phyloP scores from a whole-genome alignment of 768 basidiomycete species.

The Tricholoma sp. region DNA sequence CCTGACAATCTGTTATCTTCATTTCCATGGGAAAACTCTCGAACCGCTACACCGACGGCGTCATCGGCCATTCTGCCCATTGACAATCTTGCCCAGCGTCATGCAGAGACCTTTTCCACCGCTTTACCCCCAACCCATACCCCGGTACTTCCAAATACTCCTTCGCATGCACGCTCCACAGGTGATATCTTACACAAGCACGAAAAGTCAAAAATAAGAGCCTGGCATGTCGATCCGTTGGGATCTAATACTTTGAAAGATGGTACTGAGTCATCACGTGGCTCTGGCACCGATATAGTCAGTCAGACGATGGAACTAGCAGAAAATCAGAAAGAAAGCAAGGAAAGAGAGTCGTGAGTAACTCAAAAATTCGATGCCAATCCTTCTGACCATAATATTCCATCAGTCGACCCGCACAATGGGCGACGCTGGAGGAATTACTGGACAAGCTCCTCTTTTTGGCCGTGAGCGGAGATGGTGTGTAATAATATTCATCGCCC shows the following conservation, averaged over 20 bases:
- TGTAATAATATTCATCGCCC: slow-evolving; percentile 3
- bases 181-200: slow-evolving; percentile 40
- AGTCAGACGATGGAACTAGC: background rate
- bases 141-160: slow-evolving; percentile 38
- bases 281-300: background rate
- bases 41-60: slow-evolving; percentile 48
- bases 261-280: background rate
- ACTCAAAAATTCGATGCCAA: background rate
- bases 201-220: slow-evolving; percentile 29
- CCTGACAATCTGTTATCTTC: slow-evolving; percentile 50
- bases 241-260: background rate
- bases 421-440: slow-evolving; percentile 73
- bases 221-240: background rate
- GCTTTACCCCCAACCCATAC: slow-evolving; percentile 29
- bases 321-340: slow-evolving; percentile 26
- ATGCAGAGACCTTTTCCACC: slow-evolving; percentile 13
- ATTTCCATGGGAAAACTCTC: slow-evolving; percentile 53
- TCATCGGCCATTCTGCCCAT: slow-evolving; percentile 34
- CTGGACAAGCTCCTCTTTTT: slow-evolving; percentile 80
- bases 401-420: slow-evolving; percentile 53
- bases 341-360: slow-evolving; percentile 31
- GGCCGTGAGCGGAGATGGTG: slow-evolving; percentile 82
- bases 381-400: background rate
- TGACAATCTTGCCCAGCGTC: slow-evolving; percentile 22
- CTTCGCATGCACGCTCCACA: slow-evolving; percentile 52